These are phyloP conservation scores for Xanthoceras sorbifolium DNA, from an alignment of 345 rosid genomes.

Conservation along the genomic window DNA sequence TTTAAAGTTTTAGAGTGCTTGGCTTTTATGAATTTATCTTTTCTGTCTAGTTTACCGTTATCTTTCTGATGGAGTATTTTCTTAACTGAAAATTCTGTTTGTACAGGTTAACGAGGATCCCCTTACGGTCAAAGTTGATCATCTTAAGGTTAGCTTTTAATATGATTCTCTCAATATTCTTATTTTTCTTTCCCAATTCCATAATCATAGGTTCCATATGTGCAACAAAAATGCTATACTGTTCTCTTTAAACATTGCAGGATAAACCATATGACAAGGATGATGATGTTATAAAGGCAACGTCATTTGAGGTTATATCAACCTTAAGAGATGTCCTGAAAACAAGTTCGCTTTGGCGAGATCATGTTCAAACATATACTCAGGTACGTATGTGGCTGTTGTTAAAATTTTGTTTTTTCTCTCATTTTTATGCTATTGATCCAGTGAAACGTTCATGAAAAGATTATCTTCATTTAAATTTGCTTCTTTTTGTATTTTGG, in stretches of 20 bases:
- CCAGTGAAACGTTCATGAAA: background rate
- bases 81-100: conserved; percentile 22
- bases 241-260: conserved; percentile 40
- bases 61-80: conserved; percentile 8
- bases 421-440: conserved; percentile 2
- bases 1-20: background rate
- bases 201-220: background rate
- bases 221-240: background rate
- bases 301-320: conserved; percentile 93
- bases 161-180: conserved; percentile 3
- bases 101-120: conserved; percentile 86
- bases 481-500: background rate
- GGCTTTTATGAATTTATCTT: background rate
- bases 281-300: conserved; percentile 92
- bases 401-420: background rate
- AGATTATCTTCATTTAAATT: background rate
- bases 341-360: conserved; percentile 91
- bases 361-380: conserved; percentile 90
- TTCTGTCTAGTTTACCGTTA: background rate
- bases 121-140: conserved; percentile 95
- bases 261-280: conserved; percentile 89
- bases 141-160: conserved; percentile 66
- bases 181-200: conserved; percentile 8
- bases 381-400: conserved; percentile 52
- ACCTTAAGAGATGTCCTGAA: conserved; percentile 89